A percentile compares a stretch with the other conserved stretches of the same genome.
These are phyloP conservation scores for Aspergillus sp. DNA, from an alignment of 2,329 filamentous ascomycete species.

Conservation along the genomic window DNA sequence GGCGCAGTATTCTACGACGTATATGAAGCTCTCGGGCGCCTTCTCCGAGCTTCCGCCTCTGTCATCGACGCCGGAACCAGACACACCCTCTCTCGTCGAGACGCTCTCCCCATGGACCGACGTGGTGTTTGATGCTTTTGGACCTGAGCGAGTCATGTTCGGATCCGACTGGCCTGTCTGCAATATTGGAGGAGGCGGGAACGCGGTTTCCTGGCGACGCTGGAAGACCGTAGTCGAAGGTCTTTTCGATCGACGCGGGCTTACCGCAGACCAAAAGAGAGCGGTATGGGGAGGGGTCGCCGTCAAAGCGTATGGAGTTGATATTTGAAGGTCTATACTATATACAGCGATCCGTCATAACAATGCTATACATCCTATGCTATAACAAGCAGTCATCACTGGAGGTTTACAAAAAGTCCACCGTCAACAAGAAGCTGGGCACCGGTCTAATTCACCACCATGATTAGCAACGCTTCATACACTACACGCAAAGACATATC, in stretches of 20 bases:
- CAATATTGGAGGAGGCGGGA: constrained; percentile 61
- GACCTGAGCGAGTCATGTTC: constrained; percentile 74
- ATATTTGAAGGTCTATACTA: constrained; percentile 11
- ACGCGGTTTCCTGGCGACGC: constrained; percentile 65
- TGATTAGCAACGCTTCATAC: not conserved
- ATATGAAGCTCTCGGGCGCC: constrained; percentile 86
- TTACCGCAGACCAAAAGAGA: constrained; percentile 60
- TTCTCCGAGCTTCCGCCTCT: constrained; percentile 72
- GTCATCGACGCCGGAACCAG: constrained; percentile 11
- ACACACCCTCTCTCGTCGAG: constrained; percentile 45
- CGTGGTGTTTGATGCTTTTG: constrained; percentile 70
- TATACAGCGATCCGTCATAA: constrained; percentile 3
- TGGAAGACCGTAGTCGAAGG: constrained; percentile 71
- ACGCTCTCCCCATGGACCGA: constrained; percentile 69
- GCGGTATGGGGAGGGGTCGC: constrained; percentile 73
- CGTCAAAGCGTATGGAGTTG: constrained; percentile 61
- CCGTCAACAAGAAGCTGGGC: constrained; percentile 84
- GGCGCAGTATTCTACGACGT: constrained; percentile 63
- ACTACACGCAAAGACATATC: not conserved
- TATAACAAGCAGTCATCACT: constrained; percentile 32
- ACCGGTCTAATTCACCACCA: constrained; percentile 55
- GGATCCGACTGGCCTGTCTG: constrained; percentile 94
- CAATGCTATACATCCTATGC: not conserved
- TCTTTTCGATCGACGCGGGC: constrained; percentile 52
- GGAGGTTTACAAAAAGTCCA: constrained; percentile 84